Conservation (phyloP, 1,139 yeast species). For the Sugiyamaella pinicola region DNA sequence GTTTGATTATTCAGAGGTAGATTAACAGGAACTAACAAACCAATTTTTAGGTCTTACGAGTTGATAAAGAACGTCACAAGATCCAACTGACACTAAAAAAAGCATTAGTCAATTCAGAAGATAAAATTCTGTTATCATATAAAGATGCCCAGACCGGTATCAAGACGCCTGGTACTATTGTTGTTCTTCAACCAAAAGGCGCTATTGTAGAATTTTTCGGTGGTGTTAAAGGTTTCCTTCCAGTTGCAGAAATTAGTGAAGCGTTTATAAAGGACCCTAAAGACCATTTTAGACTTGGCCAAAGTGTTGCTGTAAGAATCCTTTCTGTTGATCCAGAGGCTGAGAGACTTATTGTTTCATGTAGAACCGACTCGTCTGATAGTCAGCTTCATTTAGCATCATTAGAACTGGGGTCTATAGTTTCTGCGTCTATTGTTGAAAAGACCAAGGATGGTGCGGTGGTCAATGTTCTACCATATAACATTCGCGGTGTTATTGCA, state of each 20-base stretch:
- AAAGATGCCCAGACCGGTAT: constrained; percentile 60
- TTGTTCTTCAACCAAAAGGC: constrained; percentile 71
- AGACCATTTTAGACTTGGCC: constrained; percentile 81
- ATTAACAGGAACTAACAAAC: not conserved
- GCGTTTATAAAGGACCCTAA: constrained; percentile 76
- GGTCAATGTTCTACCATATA: constrained; percentile 61
- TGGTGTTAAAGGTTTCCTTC: constrained; percentile 73
- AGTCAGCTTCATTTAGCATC: constrained; percentile 47
- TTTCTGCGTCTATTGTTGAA: constrained; percentile 66
- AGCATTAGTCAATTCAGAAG: constrained; percentile 70
- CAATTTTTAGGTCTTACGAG: constrained; percentile 39
- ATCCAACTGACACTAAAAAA: constrained; percentile 76
- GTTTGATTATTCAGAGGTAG: not conserved
- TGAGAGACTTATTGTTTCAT: constrained; percentile 67
- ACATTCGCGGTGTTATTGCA: constrained; percentile 69
- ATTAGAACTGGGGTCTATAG: constrained; percentile 63
- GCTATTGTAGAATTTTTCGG: constrained; percentile 86
- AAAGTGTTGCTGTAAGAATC: constrained; percentile 75
- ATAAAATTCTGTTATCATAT: constrained; percentile 57
- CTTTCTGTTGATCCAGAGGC: constrained; percentile 57
- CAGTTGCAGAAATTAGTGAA: constrained; percentile 86
- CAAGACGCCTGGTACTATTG: constrained; percentile 74
- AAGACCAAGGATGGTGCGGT: constrained; percentile 66
- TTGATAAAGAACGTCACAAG: constrained; percentile 47
- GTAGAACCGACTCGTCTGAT: constrained; percentile 63